phyloP scores from a whole-genome alignment of 257 asterid genomes.

The Jacaranda mimosifolia region DNA sequence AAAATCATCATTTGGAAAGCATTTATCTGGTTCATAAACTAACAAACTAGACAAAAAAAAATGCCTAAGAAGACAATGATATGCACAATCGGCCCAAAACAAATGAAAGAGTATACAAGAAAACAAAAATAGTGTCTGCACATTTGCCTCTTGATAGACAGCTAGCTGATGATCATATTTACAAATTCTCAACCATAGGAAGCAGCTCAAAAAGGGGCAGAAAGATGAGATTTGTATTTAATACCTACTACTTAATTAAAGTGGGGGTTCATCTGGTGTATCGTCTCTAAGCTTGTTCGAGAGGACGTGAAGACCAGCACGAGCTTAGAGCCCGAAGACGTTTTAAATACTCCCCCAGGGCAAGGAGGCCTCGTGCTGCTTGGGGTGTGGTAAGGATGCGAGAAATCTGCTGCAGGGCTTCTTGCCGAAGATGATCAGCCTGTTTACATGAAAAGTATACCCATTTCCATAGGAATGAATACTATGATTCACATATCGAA shows the following conservation, averaged over 20 bases:
- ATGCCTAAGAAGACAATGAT: background rate
- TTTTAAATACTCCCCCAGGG: constrained; percentile 60
- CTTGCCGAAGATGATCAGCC: constrained; percentile 67
- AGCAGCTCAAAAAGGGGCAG: constrained; percentile 38
- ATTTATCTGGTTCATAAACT: background rate
- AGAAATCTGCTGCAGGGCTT: constrained; percentile 56
- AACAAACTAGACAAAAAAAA: background rate
- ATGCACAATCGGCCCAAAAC: background rate
- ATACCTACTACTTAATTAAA: background rate
- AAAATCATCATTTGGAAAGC: background rate
- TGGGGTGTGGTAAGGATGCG: constrained; percentile 50
- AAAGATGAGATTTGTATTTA: constrained; percentile 6
- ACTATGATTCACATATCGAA: background rate
- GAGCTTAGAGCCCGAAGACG: constrained; percentile 60
- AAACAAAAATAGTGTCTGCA: constrained; percentile 4
- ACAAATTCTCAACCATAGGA: constrained; percentile 47
- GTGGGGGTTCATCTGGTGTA: background rate
- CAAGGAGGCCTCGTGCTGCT: constrained; percentile 60
- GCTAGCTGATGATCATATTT: constrained; percentile 40
- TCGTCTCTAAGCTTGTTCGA: constrained; percentile 23
- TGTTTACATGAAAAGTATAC: constrained; percentile 25
- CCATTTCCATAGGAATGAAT: background rate
- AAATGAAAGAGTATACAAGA: background rate
- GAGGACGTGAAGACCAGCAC: constrained; percentile 52
- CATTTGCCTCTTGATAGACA: constrained; percentile 33